Percentiles rank a stretch among this genome's conserved stretches.
phyloP scores from a whole-genome alignment of 1,139 yeast species.

The Scheffersomyces segobiensis region DNA sequence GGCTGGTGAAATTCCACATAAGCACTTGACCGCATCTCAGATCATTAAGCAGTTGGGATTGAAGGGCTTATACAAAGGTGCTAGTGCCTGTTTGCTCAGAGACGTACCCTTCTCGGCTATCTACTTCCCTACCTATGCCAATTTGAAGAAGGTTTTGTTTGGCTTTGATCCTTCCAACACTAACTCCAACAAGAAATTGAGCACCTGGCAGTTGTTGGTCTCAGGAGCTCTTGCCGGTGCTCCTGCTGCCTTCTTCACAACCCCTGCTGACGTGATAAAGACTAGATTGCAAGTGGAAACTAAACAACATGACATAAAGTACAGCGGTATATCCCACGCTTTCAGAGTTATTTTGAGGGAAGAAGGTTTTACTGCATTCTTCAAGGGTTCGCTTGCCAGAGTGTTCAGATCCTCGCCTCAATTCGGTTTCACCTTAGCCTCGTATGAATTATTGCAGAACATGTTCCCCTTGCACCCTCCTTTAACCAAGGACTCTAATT shows the following conservation, averaged over 20 bases:
- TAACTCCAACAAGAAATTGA: conserved; percentile 53
- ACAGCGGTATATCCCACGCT: conserved; percentile 77
- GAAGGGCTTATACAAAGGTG: conserved; percentile 88
- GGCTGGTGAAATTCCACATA: conserved; percentile 50
- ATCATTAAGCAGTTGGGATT: conserved; percentile 81
- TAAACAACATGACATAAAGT: conserved; percentile 72
- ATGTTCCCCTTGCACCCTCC: conserved; percentile 50
- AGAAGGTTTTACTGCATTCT: conserved; percentile 78
- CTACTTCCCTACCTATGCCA: conserved; percentile 96
- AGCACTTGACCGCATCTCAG: conserved; percentile 60
- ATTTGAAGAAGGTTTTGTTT: conserved; percentile 78
- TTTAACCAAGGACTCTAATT: conserved; percentile 45
- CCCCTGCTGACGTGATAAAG: conserved; percentile 96
- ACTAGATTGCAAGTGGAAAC: conserved; percentile 91
- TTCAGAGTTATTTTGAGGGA: conserved; percentile 71
- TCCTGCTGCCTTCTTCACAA: conserved; percentile 95
- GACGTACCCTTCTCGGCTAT: conserved; percentile 98
- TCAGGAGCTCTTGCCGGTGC: conserved; percentile 98
- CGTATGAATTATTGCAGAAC: conserved; percentile 77
- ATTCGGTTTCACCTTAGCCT: conserved; percentile 95
- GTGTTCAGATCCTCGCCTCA: conserved; percentile 95
- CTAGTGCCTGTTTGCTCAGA: conserved; percentile 85
- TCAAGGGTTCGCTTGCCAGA: conserved; percentile 96
- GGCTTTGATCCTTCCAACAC: conserved; percentile 70
- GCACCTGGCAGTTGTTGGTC: conserved; percentile 77